phyloP scores from a whole-genome alignment of 371 early-diverging fungal genomes.

The Amoeboradix gromovi region DNA sequence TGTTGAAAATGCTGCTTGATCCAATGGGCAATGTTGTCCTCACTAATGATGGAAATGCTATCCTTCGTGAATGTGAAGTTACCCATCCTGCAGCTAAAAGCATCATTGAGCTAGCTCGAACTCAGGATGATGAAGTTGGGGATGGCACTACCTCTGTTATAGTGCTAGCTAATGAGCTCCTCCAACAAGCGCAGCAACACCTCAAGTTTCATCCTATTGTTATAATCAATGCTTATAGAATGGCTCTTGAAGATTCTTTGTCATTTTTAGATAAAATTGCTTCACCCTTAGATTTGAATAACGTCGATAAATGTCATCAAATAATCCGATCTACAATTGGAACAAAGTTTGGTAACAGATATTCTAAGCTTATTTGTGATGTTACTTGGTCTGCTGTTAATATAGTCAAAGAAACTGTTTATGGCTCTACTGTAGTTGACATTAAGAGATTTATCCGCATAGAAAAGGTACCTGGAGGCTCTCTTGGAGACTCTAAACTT shows the following conservation, averaged over 20 bases:
- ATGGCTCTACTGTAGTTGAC: conserved; percentile 52
- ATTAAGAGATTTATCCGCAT: conserved; percentile 64
- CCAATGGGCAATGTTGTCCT: conserved; percentile 98
- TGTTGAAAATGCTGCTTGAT: conserved; percentile 99
- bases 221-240: conserved; percentile 71
- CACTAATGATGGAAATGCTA: conserved; percentile 99
- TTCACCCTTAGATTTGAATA: conserved; percentile 43
- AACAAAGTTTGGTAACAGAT: conserved; percentile 83
- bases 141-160: conserved; percentile 99
- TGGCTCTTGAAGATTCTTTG: conserved; percentile 69
- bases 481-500: conserved; percentile 82
- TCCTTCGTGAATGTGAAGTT: conserved; percentile 96
- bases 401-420: conserved; percentile 41
- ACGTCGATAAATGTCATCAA: conserved; percentile 54
- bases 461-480: conserved; percentile 75
- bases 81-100: conserved; percentile 98
- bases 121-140: conserved; percentile 99
- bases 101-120: conserved; percentile 95
- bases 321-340: conserved; percentile 74
- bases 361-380: conserved; percentile 87
- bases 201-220: conserved; percentile 94
- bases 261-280: conserved; percentile 51
- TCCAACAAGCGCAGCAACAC: conserved; percentile 63
- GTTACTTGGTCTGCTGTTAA: conserved; percentile 87
- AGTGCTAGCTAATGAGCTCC: conserved; percentile 77